Evolutionary conservation across 805 yeast genomes (phyloP).

Genomic region (Priceomyces fermenticarens): DNA sequence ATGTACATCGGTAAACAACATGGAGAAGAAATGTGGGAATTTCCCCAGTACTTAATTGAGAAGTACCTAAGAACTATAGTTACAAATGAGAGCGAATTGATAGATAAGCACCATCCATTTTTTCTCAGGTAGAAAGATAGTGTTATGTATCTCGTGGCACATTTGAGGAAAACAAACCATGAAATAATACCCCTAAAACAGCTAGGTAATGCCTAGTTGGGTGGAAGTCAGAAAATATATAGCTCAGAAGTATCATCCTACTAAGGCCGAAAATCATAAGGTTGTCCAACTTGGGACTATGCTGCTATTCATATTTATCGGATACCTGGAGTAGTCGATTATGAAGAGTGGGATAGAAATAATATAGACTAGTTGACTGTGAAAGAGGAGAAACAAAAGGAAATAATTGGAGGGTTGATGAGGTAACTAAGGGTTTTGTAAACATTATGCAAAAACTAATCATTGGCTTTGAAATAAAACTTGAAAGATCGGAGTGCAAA

Average conservation of each 20-base stretch:
- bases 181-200: conserved; percentile 43
- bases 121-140: conserved; percentile 32
- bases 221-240: conserved; percentile 42
- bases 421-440: conserved; percentile 52
- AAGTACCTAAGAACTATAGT: conserved; percentile 48
- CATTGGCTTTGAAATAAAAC: conserved; percentile 54
- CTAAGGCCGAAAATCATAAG: conserved; percentile 54
- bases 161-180: conserved; percentile 50
- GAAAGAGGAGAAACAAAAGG: conserved; percentile 44
- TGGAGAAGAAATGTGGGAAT: conserved; percentile 29
- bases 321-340: conserved; percentile 42
- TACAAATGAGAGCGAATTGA: conserved; percentile 38
- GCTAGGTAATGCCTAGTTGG: too few relatives aligned
- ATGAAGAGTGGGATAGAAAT: conserved; percentile 40
- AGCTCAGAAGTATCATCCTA: conserved; percentile 57
- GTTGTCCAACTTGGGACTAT: conserved; percentile 67
- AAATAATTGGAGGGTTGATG: conserved; percentile 53
- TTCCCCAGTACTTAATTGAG: conserved; percentile 41
- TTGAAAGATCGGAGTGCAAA: conserved; percentile 46
- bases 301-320: conserved; percentile 58
- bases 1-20: conserved; percentile 41
- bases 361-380: conserved; percentile 45
- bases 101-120: conserved; percentile 60
- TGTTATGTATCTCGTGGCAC: conserved; percentile 48
- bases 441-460: conserved; percentile 46